Base-by-base conservation (phyloP, 495 filamentous ascomycete genomes). In the Chaetomium fimeti region DNA sequence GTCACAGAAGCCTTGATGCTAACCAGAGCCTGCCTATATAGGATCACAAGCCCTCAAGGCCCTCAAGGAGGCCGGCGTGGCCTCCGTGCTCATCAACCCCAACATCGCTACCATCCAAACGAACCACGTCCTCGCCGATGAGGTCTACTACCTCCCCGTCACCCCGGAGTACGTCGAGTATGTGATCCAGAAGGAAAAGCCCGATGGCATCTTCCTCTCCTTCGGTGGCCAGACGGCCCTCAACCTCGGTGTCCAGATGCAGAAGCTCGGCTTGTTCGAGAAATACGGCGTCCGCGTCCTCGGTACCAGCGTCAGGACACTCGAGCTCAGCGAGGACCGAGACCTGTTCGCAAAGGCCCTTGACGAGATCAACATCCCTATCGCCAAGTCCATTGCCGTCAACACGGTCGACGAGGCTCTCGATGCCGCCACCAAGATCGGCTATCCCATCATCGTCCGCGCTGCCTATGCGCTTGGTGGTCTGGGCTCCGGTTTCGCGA, bases 41-140 rank as follows among this genome's bases (percentile, higher is more conserved):
- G 92, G 93, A 56, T 93, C 93, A n/a, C 93, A 91, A 78, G 93
- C 93, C 60, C 88, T 95, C 74, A 95, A 95, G 81, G 91, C 94
- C n/a, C 77, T 98, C 71, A 97, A 97, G 79, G 91, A 98, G 77
- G 94, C 96, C 70, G 93, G 91, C 36, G 95, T 97, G 43, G 88
- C 92, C 73, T 97, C 94, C 6, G 90, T 98, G 60, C 80, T 98
- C 68, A 96, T 98, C 75, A 98, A 98, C 76, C 94, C 94, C 55
- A 98, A 98, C 76, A 98, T 98, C 75, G 94, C 94, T 57, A 98
- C 94, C 61, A 97, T 98, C 67, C 94, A 98, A 79, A 98, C 94
- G 24, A 96, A 93, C 68, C 94, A 97, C 80, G 86, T 86, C 69
- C 85, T 98, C 68, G 92, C 92, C 60, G 94, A 98, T 76, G 96